phyloP scores from a whole-genome alignment of 2,329 filamentous ascomycete species.

The Verticillium dahliae region DNA sequence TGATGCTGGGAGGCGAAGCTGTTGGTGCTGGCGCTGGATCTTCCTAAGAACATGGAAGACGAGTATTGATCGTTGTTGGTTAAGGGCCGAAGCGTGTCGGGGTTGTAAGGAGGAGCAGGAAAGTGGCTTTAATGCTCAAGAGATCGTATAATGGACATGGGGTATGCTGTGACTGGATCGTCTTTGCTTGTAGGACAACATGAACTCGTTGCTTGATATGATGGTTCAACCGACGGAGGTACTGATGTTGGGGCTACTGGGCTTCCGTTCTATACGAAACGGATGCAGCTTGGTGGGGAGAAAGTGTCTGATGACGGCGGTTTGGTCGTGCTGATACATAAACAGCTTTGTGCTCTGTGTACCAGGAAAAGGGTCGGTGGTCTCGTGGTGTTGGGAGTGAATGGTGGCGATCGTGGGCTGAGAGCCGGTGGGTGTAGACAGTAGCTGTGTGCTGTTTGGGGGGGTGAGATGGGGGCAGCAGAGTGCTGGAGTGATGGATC shows the following conservation, averaged over 20 bases:
- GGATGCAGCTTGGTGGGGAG: slow-evolving; percentile 92
- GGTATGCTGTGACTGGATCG: slow-evolving; percentile 40
- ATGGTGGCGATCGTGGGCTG: slow-evolving; percentile 2
- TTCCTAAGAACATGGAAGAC: slow-evolving; percentile 8
- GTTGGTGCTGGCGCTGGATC: slow-evolving; percentile 12
- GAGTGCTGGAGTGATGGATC: background rate
- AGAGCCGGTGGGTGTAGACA: background rate
- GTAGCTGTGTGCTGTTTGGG: background rate
- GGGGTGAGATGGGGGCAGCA: background rate
- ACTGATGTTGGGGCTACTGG: slow-evolving; percentile 81
- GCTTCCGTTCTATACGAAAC: slow-evolving; percentile 94
- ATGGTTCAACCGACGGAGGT: slow-evolving; percentile 76
- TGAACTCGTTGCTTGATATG: slow-evolving; percentile 40
- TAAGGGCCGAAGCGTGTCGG: background rate
- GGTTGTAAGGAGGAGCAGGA: slow-evolving; percentile 21
- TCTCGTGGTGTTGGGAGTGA: background rate
- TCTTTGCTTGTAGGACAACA: slow-evolving; percentile 47
- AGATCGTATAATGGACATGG: slow-evolving; percentile 49
- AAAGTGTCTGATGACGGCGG: slow-evolving; percentile 89
- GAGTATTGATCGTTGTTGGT: background rate
- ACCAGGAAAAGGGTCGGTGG: slow-evolving; percentile 9
- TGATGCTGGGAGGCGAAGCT: slow-evolving; percentile 15
- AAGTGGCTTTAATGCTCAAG: slow-evolving; percentile 46
- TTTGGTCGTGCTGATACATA: slow-evolving; percentile 97
- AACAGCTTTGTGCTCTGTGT: slow-evolving; percentile 44